phyloP scores from a whole-genome alignment of 306 rosid genomes.

The Quercus wislizeni region DNA sequence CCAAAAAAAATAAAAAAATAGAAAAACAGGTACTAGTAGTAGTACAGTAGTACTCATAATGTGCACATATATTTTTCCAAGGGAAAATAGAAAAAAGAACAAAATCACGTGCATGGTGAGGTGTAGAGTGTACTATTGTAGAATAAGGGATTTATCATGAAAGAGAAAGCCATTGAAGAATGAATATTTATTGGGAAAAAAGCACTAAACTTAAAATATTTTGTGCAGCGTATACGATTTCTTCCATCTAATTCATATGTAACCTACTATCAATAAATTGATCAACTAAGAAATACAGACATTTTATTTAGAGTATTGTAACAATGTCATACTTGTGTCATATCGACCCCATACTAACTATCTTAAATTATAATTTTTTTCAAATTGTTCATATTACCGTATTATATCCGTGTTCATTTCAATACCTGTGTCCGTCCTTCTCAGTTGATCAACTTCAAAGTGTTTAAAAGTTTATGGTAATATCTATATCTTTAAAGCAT shows the following conservation, averaged over 20 bases:
- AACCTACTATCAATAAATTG: neutral
- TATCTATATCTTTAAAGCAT: too few relatives aligned
- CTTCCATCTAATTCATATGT: neutral
- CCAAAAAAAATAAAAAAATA: too few relatives aligned
- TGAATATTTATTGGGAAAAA: neutral
- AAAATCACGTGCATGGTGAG: neutral
- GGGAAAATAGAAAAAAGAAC: neutral
- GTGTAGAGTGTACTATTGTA: neutral
- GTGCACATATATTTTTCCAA: neutral
- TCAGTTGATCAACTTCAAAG: too few relatives aligned
- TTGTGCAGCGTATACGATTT: neutral
- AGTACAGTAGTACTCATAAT: neutral
- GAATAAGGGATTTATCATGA: neutral
- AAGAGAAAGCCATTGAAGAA: neutral
- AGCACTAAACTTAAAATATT: too few relatives aligned
- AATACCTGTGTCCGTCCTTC: too few relatives aligned
- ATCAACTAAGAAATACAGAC: neutral
- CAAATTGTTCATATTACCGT: too few relatives aligned
- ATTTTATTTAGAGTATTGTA: neutral
- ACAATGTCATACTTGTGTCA: fast-evolving
- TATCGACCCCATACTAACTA: fast-evolving
- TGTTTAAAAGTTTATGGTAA: too few relatives aligned
- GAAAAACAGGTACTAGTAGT: too few relatives aligned
- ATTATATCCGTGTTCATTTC: too few relatives aligned
- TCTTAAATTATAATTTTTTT: too few relatives aligned